Evolutionary conservation across 345 rosid genomes (phyloP), one percentile per base, ranked within the genome.

Genomic region (Acer saccharum): DNA sequence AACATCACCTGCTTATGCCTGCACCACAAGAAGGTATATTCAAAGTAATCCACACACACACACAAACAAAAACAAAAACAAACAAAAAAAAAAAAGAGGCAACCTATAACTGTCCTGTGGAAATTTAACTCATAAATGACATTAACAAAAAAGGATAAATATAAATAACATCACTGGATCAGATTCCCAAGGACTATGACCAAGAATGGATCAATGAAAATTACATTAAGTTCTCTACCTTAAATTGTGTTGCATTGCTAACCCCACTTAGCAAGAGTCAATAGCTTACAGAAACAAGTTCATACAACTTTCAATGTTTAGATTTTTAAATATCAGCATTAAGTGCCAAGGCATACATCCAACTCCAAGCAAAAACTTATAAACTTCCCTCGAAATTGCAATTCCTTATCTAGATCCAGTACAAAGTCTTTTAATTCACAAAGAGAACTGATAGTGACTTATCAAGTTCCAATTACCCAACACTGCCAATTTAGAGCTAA

Each of bases 1-100:
- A 93, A 74, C 89, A 87, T 84, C 71, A 86, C 92, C 87, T 92
- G 98, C 75, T 90, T 93, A 81, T 95, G 99, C 89, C 95, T 92
- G 84, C 76, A 84, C 60, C 27, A 75, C 21, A 57, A 72, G 10
- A 76, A 75, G 65, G 61, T 66, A 72, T 25, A 39, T 4, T 69
- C 32, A 69, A 20, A 16, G 50, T 58, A 48, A 46, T 67, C 52
- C 41, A n/a, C n/a, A n/a, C n/a, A n/a, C n/a, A n/a, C n/a, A n/a
- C n/a, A n/a, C n/a, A n/a, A n/a, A n/a, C n/a, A n/a, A n/a, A n/a
- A n/a, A n/a, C n/a, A n/a, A n/a, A n/a, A n/a, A n/a, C n/a, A 17
- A 14, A 68, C 13, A 72, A 57, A 12, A 66, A 43, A 2, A 32
- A 32, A 32, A 32, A 32, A 0, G 6, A 6, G 52, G 72, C 52